Evolutionary conservation across 805 yeast species (phyloP), one percentile per base, ranked within the genome.

Genomic region (Limtongia smithiae): DNA sequence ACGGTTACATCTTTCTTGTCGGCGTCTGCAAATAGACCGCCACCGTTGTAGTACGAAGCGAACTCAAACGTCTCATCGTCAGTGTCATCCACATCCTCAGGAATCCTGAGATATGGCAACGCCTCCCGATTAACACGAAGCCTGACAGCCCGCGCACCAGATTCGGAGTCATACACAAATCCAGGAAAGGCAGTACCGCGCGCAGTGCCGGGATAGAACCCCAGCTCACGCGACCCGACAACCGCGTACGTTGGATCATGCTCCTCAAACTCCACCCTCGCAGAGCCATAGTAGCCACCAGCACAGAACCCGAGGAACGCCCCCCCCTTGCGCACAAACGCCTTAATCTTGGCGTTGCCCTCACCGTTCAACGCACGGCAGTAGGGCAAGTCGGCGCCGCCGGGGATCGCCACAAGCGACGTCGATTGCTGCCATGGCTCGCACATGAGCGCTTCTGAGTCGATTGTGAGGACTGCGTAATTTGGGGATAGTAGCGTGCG

Each of bases 371-470:
- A 75, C 3, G 76, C 78, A 44, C 74, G 71, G 55, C 95, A 86
- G 58, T 83, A 79, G 0, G 97, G 97, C 43, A 88, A 69, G 64
- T 93, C 98, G 0, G 97, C 97, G 6, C 99, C 99, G 3, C 98
- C 99, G 0, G 98, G 99, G 24, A 93, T 66, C 1, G 89, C 95
- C 37, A 93, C 63, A 55, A 86, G 70, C 0, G 94, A 71, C 0
- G 97, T 85, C 61, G 85, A 85, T 6, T 77, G 61, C 55, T 76
- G 75, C 99, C 98, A 93, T 0, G 98, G 97, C 61, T 93, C 97
- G 21, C 79, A 75, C 44, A 76, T 67, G 17, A 93, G 63, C 0
- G 84, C 78, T 14, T 69, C 65, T 15, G 85, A 80, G 28, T 80
- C 79, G 0, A 87, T 83, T 1, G 85, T 75, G 17, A 80, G 72